These are phyloP conservation scores for Penicillium sp. DNA, from an alignment of 2,329 filamentous ascomycete species.

Conservation along the genomic window DNA sequence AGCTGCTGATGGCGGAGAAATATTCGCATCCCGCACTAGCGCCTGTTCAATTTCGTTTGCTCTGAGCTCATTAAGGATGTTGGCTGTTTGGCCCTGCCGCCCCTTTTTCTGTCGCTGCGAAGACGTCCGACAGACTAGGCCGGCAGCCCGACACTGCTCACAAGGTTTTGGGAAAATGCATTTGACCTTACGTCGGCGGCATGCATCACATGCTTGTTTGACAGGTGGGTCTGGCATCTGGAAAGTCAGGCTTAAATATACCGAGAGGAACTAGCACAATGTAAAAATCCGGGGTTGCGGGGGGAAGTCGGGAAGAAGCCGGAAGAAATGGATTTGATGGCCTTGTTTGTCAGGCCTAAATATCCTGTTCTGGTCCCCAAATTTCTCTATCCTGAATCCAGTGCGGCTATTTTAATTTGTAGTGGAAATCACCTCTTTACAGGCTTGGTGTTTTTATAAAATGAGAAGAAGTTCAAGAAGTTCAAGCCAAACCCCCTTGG, in stretches of 20 bases:
- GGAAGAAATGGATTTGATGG: background rate
- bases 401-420: background rate
- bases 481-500: background rate
- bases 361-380: background rate
- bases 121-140: slow-evolving; percentile 20
- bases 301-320: slow-evolving; percentile 11
- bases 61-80: slow-evolving; percentile 22
- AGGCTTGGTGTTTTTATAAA: too few species aligned
- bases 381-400: background rate
- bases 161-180: slow-evolving; percentile 22
- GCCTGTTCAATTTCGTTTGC: background rate
- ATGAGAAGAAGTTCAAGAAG: background rate
- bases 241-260: background rate
- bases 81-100: slow-evolving; percentile 23
- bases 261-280: background rate
- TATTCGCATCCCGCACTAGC: background rate
- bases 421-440: background rate
- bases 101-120: slow-evolving; percentile 22
- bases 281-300: slow-evolving; percentile 9
- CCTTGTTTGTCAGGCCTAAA: background rate
- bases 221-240: background rate
- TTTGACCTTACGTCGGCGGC: slow-evolving; percentile 27
- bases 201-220: slow-evolving; percentile 27
- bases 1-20: background rate
- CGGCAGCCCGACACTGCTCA: slow-evolving; percentile 17